These are phyloP conservation scores for Yarrowia hollandica DNA, from an alignment of 805 yeast species.

Conservation along the genomic window DNA sequence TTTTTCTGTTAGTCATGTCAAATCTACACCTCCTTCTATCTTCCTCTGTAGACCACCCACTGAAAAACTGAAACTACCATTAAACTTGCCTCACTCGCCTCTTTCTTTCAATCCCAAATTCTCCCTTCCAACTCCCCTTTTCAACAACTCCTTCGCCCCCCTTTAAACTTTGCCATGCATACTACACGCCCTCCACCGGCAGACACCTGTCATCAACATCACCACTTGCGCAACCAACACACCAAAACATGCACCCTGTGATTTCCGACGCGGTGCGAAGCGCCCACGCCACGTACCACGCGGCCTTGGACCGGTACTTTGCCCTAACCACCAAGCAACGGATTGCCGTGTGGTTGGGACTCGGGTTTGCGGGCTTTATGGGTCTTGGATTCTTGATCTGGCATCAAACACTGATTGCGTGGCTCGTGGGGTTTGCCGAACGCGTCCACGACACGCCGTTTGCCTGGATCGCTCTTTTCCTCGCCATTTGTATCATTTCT, in stretches of 20 bases:
- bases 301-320: conserved; percentile 25
- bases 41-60: not conserved
- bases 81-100: not conserved
- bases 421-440: conserved; percentile 40
- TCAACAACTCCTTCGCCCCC: not conserved
- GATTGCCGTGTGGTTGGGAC: conserved; percentile 30
- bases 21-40: not conserved
- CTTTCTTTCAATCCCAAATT: not conserved
- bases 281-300: conserved; percentile 26
- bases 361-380: conserved; percentile 16
- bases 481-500: conserved; percentile 62
- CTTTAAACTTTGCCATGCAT: not conserved
- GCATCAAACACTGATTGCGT: conserved; percentile 40
- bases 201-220: not conserved
- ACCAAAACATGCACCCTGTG: conserved; percentile 16
- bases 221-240: not conserved
- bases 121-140: not conserved
- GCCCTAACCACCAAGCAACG: conserved; percentile 30
- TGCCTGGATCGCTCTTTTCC: conserved; percentile 48
- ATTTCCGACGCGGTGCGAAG: conserved; percentile 25
- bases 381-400: conserved; percentile 39
- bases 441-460: conserved; percentile 39
- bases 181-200: not conserved
- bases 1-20: not conserved
- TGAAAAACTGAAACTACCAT: not conserved